A percentile compares a stretch with the other conserved stretches of the same genome.
Evolutionary conservation across 1,284 basidiomycete genomes (phyloP).

Genomic region (Ganoderma lucidum): DNA sequence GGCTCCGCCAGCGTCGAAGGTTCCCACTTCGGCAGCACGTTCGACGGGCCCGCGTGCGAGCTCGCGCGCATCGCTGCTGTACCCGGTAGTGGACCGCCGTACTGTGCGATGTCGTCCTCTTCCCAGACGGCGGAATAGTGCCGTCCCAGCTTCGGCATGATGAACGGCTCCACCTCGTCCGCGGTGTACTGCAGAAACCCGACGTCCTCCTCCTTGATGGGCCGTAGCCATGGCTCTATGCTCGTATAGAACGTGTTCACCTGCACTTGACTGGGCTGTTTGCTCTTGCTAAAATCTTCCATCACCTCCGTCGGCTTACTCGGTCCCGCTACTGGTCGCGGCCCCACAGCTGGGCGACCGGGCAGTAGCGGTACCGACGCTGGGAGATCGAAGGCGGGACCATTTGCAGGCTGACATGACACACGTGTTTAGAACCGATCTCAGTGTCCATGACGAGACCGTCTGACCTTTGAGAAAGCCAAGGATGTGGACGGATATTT

Average conservation of each 20-base stretch:
- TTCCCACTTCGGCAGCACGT: conserved; percentile 71
- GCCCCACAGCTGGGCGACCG: conserved; percentile 69
- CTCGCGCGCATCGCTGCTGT: conserved; percentile 46
- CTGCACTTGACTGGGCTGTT: conserved; percentile 72
- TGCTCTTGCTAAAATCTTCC: conserved; percentile 88
- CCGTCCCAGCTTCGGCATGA: conserved; percentile 87
- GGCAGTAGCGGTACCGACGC: conserved; percentile 60
- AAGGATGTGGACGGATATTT: conserved; percentile 57
- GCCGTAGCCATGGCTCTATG: conserved; percentile 87
- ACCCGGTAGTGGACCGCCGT: conserved; percentile 51
- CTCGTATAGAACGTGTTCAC: conserved; percentile 83
- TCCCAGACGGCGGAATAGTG: conserved; percentile 94
- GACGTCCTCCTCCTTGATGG: conserved; percentile 89
- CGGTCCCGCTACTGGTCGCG: conserved; percentile 78
- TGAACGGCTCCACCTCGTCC: conserved; percentile 87
- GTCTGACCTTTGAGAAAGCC: conserved; percentile 58
- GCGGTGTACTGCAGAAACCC: conserved; percentile 89
- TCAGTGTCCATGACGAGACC: not conserved
- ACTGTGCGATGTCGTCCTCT: conserved; percentile 80
- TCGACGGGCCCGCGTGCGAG: conserved; percentile 41
- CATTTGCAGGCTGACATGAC: conserved; percentile 46
- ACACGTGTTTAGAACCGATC: conserved; percentile 4
- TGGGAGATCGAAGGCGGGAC: conserved; percentile 69
- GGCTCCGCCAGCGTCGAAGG: conserved; percentile 72
- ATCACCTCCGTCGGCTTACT: conserved; percentile 82